Percentiles rank a stretch among this genome's conserved stretches.
phyloP scores from a whole-genome alignment of 495 filamentous ascomycete species.

The Talaromyces borbonicus region DNA sequence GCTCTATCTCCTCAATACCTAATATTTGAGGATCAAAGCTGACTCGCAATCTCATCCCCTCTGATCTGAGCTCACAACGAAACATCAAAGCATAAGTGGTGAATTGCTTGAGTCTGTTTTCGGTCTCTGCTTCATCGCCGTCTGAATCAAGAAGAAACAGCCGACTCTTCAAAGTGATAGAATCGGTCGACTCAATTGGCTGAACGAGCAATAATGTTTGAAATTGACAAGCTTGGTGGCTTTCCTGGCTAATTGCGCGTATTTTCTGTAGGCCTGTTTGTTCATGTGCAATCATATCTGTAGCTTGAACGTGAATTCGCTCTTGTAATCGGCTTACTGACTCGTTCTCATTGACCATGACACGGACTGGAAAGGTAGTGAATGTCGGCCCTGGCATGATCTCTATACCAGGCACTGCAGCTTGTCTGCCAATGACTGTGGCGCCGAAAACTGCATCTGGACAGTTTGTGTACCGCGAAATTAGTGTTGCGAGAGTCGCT shows the following conservation, averaged over 20 bases:
- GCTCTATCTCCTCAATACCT: no score
- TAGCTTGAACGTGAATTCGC: not conserved
- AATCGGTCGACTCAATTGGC: constrained; percentile 42
- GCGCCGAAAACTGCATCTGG: constrained; percentile 13
- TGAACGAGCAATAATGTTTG: constrained; percentile 40
- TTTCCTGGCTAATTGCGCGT: not conserved
- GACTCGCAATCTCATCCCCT: no score
- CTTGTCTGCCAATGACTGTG: not conserved
- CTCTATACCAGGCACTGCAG: constrained; percentile 15
- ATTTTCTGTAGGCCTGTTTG: not conserved
- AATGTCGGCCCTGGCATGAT: constrained; percentile 16
- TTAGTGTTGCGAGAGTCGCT: constrained; percentile 8
- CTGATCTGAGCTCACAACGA: no score
- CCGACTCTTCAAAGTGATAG: constrained; percentile 16
- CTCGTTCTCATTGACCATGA: constrained; percentile 24
- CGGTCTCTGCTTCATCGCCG: no score
- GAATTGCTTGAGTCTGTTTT: no score
- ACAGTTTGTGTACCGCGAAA: constrained; percentile 25
- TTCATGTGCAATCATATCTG: constrained; percentile 18
- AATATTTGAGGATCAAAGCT: no score
- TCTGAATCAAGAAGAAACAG: no score
- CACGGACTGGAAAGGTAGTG: constrained; percentile 11
- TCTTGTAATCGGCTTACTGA: no score
- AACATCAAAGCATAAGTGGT: no score
- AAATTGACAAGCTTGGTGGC: constrained; percentile 18